Conservation (phyloP, 1,284 basidiomycete species). For the Apiotrichum akiyoshidainum region DNA sequence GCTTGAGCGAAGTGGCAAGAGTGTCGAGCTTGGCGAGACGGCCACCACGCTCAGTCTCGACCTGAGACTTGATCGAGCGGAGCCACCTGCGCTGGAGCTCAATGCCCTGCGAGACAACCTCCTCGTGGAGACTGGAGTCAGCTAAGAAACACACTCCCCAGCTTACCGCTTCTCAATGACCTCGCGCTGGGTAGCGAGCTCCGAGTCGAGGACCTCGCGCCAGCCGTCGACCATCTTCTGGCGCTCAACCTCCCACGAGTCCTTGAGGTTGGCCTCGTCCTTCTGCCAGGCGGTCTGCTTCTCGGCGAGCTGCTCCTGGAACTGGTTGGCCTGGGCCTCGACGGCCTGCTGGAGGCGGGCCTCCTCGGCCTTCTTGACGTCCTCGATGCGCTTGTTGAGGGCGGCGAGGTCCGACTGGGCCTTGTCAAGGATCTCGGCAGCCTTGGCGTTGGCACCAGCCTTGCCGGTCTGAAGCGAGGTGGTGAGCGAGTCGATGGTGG, state of each 20-base stretch:
- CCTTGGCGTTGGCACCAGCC: conserved; percentile 61
- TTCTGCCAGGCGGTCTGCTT: conserved; percentile 79
- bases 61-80: conserved; percentile 88
- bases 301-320: conserved; percentile 75
- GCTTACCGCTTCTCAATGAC: conserved; percentile 87
- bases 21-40: conserved; percentile 92
- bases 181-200: conserved; percentile 83
- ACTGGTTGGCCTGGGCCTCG: conserved; percentile 78
- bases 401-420: conserved; percentile 81
- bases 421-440: conserved; percentile 55
- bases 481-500: conserved; percentile 89
- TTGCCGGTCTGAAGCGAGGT: conserved; percentile 69
- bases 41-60: conserved; percentile 94
- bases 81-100: conserved; percentile 97
- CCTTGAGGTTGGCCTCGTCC: conserved; percentile 83
- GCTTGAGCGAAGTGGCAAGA: conserved; percentile 83
- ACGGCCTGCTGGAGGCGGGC: conserved; percentile 71
- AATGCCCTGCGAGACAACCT: conserved; percentile 93
- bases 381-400: conserved; percentile 73
- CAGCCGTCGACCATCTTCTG: conserved; percentile 71
- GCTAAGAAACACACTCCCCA: neutral
- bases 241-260: conserved; percentile 76
- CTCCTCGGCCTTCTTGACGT: conserved; percentile 77
- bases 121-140: conserved; percentile 72
- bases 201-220: conserved; percentile 78